phyloP scores from a whole-genome alignment of 345 rosid species.

The Mercurialis annua region DNA sequence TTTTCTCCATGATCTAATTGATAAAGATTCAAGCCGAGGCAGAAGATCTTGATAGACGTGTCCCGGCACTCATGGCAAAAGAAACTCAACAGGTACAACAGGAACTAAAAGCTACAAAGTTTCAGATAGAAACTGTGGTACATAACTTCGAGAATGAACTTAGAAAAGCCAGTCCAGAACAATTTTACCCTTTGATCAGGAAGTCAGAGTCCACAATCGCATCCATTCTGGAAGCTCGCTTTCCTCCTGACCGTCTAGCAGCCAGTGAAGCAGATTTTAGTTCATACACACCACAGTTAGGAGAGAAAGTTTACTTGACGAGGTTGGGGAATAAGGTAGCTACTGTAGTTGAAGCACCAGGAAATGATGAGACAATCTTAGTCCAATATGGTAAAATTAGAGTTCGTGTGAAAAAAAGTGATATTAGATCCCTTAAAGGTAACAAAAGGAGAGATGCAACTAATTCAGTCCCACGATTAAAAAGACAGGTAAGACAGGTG shows the following conservation, averaged over 20 bases:
- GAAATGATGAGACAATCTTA: constrained; percentile 54
- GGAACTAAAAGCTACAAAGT: constrained; percentile 51
- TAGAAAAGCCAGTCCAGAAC: constrained; percentile 38
- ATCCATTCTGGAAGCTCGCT: constrained; percentile 54
- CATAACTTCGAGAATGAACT: constrained; percentile 56
- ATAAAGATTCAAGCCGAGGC: constrained; percentile 71
- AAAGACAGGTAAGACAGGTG: constrained; percentile 75
- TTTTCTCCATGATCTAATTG: constrained; percentile 8
- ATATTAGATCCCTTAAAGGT: constrained; percentile 42
- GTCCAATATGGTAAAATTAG: constrained; percentile 83
- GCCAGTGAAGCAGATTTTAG: constrained; percentile 32
- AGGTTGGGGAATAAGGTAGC: constrained; percentile 70
- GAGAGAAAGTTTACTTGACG: constrained; percentile 74
- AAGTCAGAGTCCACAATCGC: constrained; percentile 61
- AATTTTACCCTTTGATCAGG: constrained; percentile 51
- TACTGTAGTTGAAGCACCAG: constrained; percentile 67
- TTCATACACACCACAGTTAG: constrained; percentile 47
- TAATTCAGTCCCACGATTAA: constrained; percentile 28
- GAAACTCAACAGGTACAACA: constrained; percentile 55
- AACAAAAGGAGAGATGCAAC: constrained; percentile 27
- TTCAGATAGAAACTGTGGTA: constrained; percentile 47
- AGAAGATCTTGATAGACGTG: constrained; percentile 58
- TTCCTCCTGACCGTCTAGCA: constrained; percentile 34
- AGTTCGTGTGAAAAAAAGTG: constrained; percentile 62
- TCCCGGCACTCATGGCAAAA: constrained; percentile 49